Base-by-base conservation (phyloP, 176 grass and related monocot genomes). In the Typha latifolia region DNA sequence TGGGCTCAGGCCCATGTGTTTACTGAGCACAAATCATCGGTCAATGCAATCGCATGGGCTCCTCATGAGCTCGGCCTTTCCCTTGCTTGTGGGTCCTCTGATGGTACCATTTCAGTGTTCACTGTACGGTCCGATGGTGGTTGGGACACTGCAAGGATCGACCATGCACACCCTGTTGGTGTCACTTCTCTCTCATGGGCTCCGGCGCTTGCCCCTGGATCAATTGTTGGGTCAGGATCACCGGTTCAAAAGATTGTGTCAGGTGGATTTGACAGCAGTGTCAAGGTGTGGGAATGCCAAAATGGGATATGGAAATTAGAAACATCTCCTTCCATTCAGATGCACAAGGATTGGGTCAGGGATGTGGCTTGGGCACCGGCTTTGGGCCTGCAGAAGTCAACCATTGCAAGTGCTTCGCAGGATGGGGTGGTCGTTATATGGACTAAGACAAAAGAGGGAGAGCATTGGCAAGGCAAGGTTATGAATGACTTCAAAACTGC, bases 11-110 rank as follows among this genome's bases (percentile, higher is more conserved):
- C 49, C 34, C 82, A 89, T 31, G 82, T 86, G 20, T 89, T 89
- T 12, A 62, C 59, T 48, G 77, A 89, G 77, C 85, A 95, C 67
- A 86, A 88, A 70, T 79, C 90, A 0, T 95, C 90, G 14, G 85
- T 95, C 9, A 95, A 95, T 71, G 89, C 90, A 43, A 78, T 95
- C 77, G 83, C 80, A 72, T 95, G 82, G 82, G 82, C 90, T 11
- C 82, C 90, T 0, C 82, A 86, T 24, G 90, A 95, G 51, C 69
- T 89, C 1, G 90, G 90, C 21, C 82, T 89, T 73, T 81, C 53
- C 61, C 74, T 95, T 51, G 74, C 86, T 18, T 83, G 80, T 69
- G 86, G 74, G 0, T 95, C 90, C 47, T 86, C 90, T 11, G 90
- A 89, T 3, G 89, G 89, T 15, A 82, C 72, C 63, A 85, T 93